Evolutionary conservation across 2,329 filamentous ascomycete genomes (phyloP).

Genomic region (Botrytis deweyae): DNA sequence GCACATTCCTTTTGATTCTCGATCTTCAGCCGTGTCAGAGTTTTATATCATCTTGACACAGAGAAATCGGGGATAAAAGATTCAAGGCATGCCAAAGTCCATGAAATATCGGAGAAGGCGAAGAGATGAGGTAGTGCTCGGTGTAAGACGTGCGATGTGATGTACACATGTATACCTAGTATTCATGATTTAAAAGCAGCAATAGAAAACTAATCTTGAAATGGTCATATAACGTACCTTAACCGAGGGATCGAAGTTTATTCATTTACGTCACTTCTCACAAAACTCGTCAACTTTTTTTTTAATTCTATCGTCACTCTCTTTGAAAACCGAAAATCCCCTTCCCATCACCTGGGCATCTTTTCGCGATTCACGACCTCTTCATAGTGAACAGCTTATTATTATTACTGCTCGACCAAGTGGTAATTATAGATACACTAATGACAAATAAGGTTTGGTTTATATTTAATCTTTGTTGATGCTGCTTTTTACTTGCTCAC

Average conservation of each 20-base stretch:
- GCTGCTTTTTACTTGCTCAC: not conserved
- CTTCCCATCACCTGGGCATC: not conserved
- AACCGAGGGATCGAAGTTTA: conserved; percentile 3
- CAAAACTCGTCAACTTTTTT: not conserved
- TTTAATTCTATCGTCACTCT: not conserved
- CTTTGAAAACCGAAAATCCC: not conserved
- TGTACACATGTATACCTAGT: no score
- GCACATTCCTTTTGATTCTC: not conserved
- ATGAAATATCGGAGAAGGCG: not conserved
- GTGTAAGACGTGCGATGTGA: not conserved
- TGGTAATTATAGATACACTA: not conserved
- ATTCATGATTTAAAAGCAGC: not conserved
- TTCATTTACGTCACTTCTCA: conserved; percentile 6
- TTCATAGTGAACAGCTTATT: not conserved
- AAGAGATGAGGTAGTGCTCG: not conserved
- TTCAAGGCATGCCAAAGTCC: not conserved
- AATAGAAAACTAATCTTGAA: not conserved
- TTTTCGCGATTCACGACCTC: not conserved
- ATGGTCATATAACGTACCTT: not conserved
- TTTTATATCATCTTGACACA: not conserved
- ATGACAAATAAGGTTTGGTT: not conserved
- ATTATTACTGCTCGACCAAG: not conserved
- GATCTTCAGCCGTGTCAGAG: not conserved
- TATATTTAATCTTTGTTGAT: not conserved
- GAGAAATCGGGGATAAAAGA: not conserved